phyloP scores from a whole-genome alignment of 331 rosid species.

The Dryas integrifolia region DNA sequence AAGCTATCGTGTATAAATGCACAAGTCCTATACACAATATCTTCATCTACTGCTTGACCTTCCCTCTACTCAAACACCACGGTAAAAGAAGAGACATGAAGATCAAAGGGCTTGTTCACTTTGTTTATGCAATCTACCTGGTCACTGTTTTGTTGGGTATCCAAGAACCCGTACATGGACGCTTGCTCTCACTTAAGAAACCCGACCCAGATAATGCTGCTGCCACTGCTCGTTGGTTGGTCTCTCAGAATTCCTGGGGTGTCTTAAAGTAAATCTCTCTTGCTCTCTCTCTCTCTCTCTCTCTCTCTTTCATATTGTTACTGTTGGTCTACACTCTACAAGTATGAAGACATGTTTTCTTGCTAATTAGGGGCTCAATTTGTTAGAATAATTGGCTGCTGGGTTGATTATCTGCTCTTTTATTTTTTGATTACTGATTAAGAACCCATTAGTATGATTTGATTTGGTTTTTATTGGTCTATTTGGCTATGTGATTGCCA shows the following conservation, averaged over 20 bases:
- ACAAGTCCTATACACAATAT: not conserved
- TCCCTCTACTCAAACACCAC: not conserved
- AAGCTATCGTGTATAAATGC: not conserved
- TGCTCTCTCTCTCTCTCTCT: not conserved
- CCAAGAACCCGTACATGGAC: constrained; percentile 28
- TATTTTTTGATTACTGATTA: not conserved
- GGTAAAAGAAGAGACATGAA: constrained; percentile 14
- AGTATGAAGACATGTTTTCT: not conserved
- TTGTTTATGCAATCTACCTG: constrained; percentile 22
- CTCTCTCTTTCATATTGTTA: too few species aligned
- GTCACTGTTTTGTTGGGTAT: constrained; percentile 25
- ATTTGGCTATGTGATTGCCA: not conserved
- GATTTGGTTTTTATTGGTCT: not conserved
- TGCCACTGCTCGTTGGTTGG: constrained; percentile 82
- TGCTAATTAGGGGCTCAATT: not conserved
- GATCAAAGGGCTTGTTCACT: not conserved
- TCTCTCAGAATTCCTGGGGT: constrained; percentile 72
- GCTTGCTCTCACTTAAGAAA: constrained; percentile 42
- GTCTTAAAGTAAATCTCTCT: constrained; percentile 52
- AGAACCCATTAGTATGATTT: not conserved
- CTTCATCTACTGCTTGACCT: constrained; percentile 1
- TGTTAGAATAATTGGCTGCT: not conserved
- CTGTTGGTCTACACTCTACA: not conserved
- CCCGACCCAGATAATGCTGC: constrained; percentile 66
- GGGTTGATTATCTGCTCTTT: not conserved